These are phyloP conservation scores for Zizania palustris DNA, from an alignment of 202 grass and related monocot genomes.

Conservation along the genomic window DNA sequence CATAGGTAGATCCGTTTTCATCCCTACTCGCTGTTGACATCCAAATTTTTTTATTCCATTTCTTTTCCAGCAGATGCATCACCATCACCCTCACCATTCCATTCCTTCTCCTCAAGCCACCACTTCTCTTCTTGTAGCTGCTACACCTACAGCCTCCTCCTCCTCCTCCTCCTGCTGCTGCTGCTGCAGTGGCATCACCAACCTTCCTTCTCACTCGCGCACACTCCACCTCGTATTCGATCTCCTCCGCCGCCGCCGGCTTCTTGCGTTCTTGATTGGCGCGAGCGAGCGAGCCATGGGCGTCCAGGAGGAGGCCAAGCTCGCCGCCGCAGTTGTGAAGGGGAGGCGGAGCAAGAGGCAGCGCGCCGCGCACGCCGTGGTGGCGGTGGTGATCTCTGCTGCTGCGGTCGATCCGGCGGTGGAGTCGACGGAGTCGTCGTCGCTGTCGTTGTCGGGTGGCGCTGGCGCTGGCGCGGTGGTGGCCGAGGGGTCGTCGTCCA, in stretches of 20 bases:
- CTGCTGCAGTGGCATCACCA: constrained; percentile 20
- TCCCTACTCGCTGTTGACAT: constrained; percentile 40
- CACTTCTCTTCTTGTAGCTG: background rate
- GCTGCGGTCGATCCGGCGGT: background rate
- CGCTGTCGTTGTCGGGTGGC: background rate
- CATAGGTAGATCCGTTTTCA: too few relatives aligned
- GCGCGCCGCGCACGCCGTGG: constrained; percentile 34
- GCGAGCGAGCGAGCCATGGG: background rate
- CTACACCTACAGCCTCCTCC: too few relatives aligned
- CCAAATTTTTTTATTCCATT: constrained; percentile 36
- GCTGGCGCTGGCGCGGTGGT: background rate
- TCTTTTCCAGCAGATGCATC: background rate
- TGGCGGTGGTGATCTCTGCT: constrained; percentile 2
- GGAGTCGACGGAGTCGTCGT: background rate
- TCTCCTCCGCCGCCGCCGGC: background rate
- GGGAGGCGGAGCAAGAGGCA: constrained; percentile 57
- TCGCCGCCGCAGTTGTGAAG: constrained; percentile 38
- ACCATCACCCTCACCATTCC: constrained; percentile 20
- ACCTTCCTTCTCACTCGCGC: constrained; percentile 7
- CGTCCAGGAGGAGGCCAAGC: constrained; percentile 14
- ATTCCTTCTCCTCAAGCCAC: constrained; percentile 26
- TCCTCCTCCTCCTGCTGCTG: background rate
- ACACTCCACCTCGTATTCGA: constrained; percentile 28
- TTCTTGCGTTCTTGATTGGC: background rate
- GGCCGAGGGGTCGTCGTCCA: constrained; percentile 39